Evolutionary conservation across 164 flowering plant genomes (phyloP), one percentile per base, ranked within the genome.

Genomic region (Vitis cinerea): DNA sequence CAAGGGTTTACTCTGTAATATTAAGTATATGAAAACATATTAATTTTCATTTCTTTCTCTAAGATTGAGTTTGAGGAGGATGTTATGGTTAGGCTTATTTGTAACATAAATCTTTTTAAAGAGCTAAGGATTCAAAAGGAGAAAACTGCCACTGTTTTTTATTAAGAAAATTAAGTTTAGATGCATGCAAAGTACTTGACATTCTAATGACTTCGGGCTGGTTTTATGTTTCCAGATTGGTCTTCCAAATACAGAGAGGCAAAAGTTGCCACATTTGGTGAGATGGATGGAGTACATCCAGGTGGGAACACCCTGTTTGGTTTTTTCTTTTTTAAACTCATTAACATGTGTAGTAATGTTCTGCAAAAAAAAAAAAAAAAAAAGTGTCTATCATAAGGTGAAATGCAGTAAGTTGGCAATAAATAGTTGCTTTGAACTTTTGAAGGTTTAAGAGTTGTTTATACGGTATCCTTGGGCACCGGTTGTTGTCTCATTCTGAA

Each of bases 251-350:
- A 60, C 87, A 48, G 90, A 91, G 13, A 76, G 52, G 71, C 74
- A 75, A 61, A 86, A 86, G 69, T 69, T 83, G 57, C 85, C 88
- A 59, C 84, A 95, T 79, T 82, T 95, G 63, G 50, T 90, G 74
- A 85, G 99, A 77, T 95, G 99, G 99, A 79, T 88, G 79, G 94
- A 91, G 65, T 92, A 89, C 80, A 87, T 92, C 69, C 99, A 92
- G 92, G 99, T 92, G 77, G 12, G 75, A 9, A n/a, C 23, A 48
- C 13, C 11, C 49, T 37, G 60, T 47, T 8, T 50, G 49, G 12
- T 59, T 52, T 54, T 19, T 63, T 6, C n/a, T 49, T 15, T 13
- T 17, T 57, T 17, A 57, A 57, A 57, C 17, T 57, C 29, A 57
- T 57, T 57, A 19, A 1, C 4, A 17, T 16, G 11, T 17, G 29